These are phyloP conservation scores for Murraya koenigii DNA, from an alignment of 345 rosid species.

Conservation along the genomic window DNA sequence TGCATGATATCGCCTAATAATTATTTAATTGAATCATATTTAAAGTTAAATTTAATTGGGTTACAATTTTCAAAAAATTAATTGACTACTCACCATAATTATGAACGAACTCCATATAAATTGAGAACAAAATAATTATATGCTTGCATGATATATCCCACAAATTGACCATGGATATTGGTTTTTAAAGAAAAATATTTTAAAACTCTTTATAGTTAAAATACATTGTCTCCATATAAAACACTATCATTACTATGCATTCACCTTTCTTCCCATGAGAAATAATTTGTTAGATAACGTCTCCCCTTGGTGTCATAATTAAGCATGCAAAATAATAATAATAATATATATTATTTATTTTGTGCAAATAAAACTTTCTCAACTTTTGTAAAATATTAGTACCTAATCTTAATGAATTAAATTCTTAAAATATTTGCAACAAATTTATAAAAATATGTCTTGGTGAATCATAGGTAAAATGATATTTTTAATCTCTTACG, in stretches of 20 bases:
- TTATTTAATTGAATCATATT: too few species aligned
- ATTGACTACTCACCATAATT: neutral
- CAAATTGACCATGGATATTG: neutral
- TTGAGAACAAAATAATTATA: neutral
- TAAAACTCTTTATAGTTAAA: neutral
- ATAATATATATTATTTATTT: neutral
- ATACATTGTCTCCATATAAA: neutral
- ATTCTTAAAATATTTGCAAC: too few species aligned
- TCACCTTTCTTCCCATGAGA: neutral
- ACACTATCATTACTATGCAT: neutral
- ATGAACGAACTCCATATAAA: neutral
- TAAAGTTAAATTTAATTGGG: too few species aligned
- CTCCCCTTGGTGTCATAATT: neutral
- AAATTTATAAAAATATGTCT: too few species aligned
- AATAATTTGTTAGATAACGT: neutral
- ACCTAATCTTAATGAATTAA: too few species aligned
- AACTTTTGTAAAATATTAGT: accelerated
- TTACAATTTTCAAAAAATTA: too few species aligned
- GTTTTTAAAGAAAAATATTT: neutral
- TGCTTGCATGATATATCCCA: neutral
- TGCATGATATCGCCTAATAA: too few species aligned
- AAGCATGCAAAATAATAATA: neutral
- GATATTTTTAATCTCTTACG: too few species aligned
- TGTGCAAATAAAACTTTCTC: too few species aligned
- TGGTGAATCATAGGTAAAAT: too few species aligned